Evolutionary conservation across 805 yeast genomes (phyloP), one percentile per base, ranked within the genome.

Genomic region (Kazachstania psychrophila): DNA sequence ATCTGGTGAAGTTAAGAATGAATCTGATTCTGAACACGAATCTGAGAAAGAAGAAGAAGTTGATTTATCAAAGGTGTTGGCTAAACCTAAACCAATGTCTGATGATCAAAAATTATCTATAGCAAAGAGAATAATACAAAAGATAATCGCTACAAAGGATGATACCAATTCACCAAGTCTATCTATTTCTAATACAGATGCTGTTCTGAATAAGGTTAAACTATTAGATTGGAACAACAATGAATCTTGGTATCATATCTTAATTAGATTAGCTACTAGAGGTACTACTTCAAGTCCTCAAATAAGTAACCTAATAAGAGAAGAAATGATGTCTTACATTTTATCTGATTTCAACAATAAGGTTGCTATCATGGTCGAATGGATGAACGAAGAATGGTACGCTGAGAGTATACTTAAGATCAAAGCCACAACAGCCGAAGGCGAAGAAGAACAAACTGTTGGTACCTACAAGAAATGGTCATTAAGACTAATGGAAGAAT

Each of bases 351-450:
- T 88, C 48, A 80, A 80, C 38, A 67, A 65, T 8, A 66, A 89
- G 24, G 69, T 88, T 10, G 94, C 84, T 40, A 61, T 79, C 24
- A 77, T 86, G 14, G 76, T 89, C 26, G 87, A 82, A 44, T 92
- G 99, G 99, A 63, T 92, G 38, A 88, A 82, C 50, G 98, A 92
- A 60, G 98, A 92, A 58, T 92, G 96, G 94, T 78, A 75, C 61
- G 66, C 74, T 33, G 83, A 79, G 22, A 12, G 9, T 5, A 19
- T 14, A 18, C 22, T 36, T 11, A 14, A 19, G 9, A 24, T 30
- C 10, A 51, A 62, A 48, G 12, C 14, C 47, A 12, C 19, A 31
- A 8, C 23, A 15, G 29, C 31, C 2, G 31, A 51, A 2, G 45
- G 49, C 9, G 50, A 55, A 5, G 37, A 39, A 15, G 40, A 41